Evolutionary conservation across 352 stramenopile species (phyloP).

Genomic region (Thalassiosira hispida): DNA sequence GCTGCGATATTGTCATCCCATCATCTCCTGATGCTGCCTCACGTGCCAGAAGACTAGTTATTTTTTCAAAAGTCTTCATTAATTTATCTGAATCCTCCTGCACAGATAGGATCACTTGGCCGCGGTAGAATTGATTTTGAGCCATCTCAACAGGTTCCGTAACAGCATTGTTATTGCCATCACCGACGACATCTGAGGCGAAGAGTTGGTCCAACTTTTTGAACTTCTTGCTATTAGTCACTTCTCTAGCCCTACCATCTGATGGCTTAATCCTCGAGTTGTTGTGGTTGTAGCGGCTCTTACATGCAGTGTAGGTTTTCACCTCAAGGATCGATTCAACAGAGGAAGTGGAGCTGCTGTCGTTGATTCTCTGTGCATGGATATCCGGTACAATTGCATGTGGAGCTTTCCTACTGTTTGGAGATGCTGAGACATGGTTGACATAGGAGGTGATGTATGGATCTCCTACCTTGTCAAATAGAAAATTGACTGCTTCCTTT

Average conservation of each 20-base stretch:
- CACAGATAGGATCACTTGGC: no score
- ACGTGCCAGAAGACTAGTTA: no score
- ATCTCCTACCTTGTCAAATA: neutral
- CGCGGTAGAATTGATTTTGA: no score
- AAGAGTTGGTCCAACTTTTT: neutral
- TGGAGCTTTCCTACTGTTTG: neutral
- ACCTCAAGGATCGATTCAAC: slow-evolving; percentile 7
- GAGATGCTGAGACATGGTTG: neutral
- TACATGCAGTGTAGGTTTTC: slow-evolving; percentile 5
- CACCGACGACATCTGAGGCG: neutral
- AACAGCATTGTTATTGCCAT: neutral
- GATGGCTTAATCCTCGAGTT: neutral
- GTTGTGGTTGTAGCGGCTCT: slow-evolving; percentile 15
- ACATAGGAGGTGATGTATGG: neutral
- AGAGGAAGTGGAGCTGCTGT: neutral
- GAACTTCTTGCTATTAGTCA: neutral
- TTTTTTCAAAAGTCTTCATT: no score
- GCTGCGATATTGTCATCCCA: no score
- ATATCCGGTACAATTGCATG: slow-evolving; percentile 17
- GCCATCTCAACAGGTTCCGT: no score
- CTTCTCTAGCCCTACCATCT: neutral
- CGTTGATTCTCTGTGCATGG: slow-evolving; percentile 1
- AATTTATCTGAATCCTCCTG: no score
- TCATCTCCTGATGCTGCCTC: no score
- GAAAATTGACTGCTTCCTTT: neutral